Evolutionary conservation across 129 eudicot species (phyloP), one percentile per base, ranked within the genome.

Genomic region (Flaveria brownii): DNA sequence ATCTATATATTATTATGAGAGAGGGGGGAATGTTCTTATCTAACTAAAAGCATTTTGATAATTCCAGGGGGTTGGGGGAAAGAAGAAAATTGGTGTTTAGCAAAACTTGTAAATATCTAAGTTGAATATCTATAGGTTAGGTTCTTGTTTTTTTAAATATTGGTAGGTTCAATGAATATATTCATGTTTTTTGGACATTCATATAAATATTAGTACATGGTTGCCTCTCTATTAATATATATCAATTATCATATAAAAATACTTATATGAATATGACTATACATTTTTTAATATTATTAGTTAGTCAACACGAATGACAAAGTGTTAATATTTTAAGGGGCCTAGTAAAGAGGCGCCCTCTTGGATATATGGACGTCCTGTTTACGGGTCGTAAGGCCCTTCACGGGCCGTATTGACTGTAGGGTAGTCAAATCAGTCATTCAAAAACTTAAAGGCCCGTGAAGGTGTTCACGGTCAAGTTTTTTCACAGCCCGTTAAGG

Each of bases 91-190:
- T 30, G 70, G 12, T 13, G 20, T 78, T 70, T 69, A 18, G 62
- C 50, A 57, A 69, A 70, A 78, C 76, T 43, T 78, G 82, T 78
- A 59, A 78, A 70, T 70, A 78, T 78, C 71, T 78, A 70, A 66
- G 71, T 59, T 70, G 76, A 57, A 43, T 78, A 59, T 30, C 39
- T 36, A 36, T 36, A 36, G 45, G 42, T 13, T 13, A 15, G 42
- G 42, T 13, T 28, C 20, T 61, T 26, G 9, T 13, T 28, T 62
- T 25, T 62, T 26, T 28, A 25, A 62, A 30, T 30, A 63, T 41
- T 23, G 79, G 71, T 26, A 46, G 72, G 63, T 49, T 75, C 49
- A 45, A 22, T 45, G 72, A 16, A 75, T 64, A 14, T 30, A 45
- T 11, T n/a, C 18, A 10, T 41, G 6, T 4, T 25, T 1, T 9